Conservation (phyloP, 495 filamentous ascomycete species). For the Hyaloscypha variabilis region DNA sequence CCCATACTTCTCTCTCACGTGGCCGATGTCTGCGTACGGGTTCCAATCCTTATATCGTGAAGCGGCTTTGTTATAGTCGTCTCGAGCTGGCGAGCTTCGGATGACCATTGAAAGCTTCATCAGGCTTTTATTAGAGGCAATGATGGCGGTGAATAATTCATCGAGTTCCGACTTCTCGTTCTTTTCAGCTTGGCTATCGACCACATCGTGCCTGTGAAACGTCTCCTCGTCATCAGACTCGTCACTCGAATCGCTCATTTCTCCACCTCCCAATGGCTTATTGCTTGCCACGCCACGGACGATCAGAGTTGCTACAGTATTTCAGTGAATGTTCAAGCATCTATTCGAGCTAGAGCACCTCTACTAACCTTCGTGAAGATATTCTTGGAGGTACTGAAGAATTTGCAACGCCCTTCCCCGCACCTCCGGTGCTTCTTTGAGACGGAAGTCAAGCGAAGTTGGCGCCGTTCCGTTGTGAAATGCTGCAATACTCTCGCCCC, state of each 20-base stretch:
- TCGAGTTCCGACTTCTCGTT: conserved; percentile 21
- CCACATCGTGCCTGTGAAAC: too few relatives aligned
- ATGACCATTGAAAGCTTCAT: conserved; percentile 39
- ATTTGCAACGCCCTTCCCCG: conserved; percentile 38
- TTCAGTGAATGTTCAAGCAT: too few relatives aligned
- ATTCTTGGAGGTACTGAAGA: conserved; percentile 14
- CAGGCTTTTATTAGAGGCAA: conserved; percentile 34
- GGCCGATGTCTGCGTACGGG: conserved; percentile 30
- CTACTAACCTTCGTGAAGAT: conserved; percentile 6
- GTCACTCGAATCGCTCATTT: too few relatives aligned
- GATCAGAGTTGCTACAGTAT: too few relatives aligned
- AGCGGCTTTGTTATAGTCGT: conserved; percentile 33
- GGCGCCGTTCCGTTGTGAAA: conserved; percentile 35
- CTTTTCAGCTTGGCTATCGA: too few relatives aligned
- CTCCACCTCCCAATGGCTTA: too few relatives aligned
- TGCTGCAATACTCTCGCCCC: conserved; percentile 49
- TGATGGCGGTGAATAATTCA: conserved; percentile 29
- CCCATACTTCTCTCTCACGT: conserved; percentile 28
- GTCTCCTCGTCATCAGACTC: too few relatives aligned
- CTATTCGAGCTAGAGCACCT: too few relatives aligned
- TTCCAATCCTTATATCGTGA: conserved; percentile 26
- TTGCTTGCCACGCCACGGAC: too few relatives aligned
- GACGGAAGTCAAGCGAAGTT: conserved; percentile 48
- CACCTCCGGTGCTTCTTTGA: conserved; percentile 48
- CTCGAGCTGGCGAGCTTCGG: conserved; percentile 38